These are phyloP conservation scores for Neurospora hispaniola DNA, from an alignment of 495 filamentous ascomycete species.

Conservation along the genomic window DNA sequence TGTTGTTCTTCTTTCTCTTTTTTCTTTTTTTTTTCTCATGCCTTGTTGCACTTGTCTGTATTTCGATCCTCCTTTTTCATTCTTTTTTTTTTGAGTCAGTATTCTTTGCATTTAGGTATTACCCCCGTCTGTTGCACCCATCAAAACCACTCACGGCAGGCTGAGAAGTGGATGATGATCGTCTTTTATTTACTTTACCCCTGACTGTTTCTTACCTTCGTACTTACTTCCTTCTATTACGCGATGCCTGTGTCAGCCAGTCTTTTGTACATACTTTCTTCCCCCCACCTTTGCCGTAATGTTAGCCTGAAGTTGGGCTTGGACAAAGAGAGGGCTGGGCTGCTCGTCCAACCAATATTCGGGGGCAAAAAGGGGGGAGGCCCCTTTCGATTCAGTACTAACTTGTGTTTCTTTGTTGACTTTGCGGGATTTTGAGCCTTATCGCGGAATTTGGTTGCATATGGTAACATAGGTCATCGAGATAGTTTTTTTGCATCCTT, in stretches of 20 bases:
- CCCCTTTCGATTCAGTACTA: not conserved
- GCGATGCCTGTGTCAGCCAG: not conserved
- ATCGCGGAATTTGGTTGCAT: not conserved
- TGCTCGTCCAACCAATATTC: not conserved
- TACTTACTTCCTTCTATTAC: no score
- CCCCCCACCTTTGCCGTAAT: not conserved
- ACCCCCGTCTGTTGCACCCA: slow-evolving; percentile 1
- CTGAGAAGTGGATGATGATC: not conserved
- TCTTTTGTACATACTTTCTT: not conserved
- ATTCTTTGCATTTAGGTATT: not conserved
- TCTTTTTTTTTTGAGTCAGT: not conserved
- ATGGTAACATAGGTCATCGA: not conserved
- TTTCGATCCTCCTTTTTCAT: not conserved
- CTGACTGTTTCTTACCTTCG: not conserved
- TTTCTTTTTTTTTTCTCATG: no score
- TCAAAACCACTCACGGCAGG: no score
- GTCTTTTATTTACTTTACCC: not conserved
- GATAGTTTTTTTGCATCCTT: not conserved
- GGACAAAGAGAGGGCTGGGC: not conserved
- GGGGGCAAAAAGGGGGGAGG: not conserved
- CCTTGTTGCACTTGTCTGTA: no score
- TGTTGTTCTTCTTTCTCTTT: no score
- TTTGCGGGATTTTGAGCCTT: not conserved
- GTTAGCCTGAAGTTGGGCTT: not conserved
- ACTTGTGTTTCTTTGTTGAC: not conserved